A percentile compares a stretch with the other conserved stretches of the same genome.
Conservation (phyloP, 2,329 filamentous ascomycete species). For the Ophiostoma himal-ulmi region DNA sequence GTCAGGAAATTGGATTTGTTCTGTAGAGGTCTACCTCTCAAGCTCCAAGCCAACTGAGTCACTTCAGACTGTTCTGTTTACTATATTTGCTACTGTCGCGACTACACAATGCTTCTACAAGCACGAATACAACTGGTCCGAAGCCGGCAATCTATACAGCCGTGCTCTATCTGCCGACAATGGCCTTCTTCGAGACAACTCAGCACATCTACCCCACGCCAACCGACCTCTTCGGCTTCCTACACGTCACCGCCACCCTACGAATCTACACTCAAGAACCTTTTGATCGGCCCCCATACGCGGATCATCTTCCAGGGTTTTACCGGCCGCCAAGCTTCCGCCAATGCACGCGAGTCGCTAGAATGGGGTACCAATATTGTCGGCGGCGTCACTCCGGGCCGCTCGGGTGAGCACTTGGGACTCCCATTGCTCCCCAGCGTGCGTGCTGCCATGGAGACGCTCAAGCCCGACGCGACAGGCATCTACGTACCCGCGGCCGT, state of each 20-base stretch:
- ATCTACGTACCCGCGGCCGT: slow-evolving; percentile 75
- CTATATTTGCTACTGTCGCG: neutral
- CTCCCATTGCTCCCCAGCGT: slow-evolving; percentile 66
- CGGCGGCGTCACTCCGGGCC: slow-evolving; percentile 66
- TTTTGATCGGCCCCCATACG: slow-evolving; percentile 38
- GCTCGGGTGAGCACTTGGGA: slow-evolving; percentile 51
- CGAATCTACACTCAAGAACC: slow-evolving; percentile 34
- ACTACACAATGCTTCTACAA: slow-evolving; percentile 12
- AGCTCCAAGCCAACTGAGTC: neutral
- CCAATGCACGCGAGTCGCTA: slow-evolving; percentile 69
- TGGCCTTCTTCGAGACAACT: neutral
- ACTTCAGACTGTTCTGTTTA: neutral
- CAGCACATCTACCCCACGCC: neutral
- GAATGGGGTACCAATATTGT: slow-evolving; percentile 76
- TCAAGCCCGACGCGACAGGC: slow-evolving; percentile 71
- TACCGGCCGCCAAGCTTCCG: slow-evolving; percentile 54
- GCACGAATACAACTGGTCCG: slow-evolving; percentile 15
- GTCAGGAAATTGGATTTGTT: neutral
- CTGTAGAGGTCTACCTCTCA: neutral
- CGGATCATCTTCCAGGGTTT: slow-evolving; percentile 41
- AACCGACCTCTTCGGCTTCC: slow-evolving; percentile 14
- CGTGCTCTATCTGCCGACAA: neutral
- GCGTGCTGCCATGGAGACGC: slow-evolving; percentile 58
- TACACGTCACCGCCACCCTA: slow-evolving; percentile 25
- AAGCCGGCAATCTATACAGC: neutral